Base-by-base conservation (phyloP, 805 yeast genomes). In the Teunomyces pallodes region DNA sequence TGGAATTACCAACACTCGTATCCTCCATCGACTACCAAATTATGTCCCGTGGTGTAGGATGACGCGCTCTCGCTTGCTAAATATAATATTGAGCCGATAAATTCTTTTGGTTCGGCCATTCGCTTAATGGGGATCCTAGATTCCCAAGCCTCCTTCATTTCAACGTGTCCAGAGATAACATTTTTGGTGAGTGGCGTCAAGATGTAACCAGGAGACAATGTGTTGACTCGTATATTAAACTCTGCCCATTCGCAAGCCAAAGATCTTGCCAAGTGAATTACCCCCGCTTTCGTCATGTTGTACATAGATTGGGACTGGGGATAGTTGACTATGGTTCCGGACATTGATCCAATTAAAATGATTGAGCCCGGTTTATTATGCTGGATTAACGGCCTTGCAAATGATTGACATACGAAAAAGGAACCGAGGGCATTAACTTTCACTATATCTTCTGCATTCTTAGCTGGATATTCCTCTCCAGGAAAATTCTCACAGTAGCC, bases 261-360 rank as follows among this genome's bases (percentile, higher is more conserved):
- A 2, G 91, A 80, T 64, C 81, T 81, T 47, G 80, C 87, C 77
- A 87, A 72, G 69, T 87, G 94, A 58, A 86, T 86, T 38, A 86
- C 92, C 63, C 91, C 94, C 13, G 94, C 94, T 72, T 87, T 87
- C 57, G 92, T 77, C 87, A 85, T 83, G 76, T 87, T 87, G 77
- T 87, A 87, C 57, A 87, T 87, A 54, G 82, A 77, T 67, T 85
- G 90, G 16, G 88, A 88, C 65, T 85, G 90, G 31, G 91, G 91
- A 63, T 82, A 85, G 66, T 85, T 85, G 52, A 84, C 90, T 57
- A 85, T 83, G 50, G 83, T 77, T 47, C 90, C 91, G 6, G 87
- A 82, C 90, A 85, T 85, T 50, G 89, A 84, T n/a, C 87, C 90
- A 55, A 85, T 77, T 67, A 85, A 73, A 49, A 84, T 83, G 53